Base-by-base conservation (phyloP, 495 filamentous ascomycete species). In the Entonaema liquescens region DNA sequence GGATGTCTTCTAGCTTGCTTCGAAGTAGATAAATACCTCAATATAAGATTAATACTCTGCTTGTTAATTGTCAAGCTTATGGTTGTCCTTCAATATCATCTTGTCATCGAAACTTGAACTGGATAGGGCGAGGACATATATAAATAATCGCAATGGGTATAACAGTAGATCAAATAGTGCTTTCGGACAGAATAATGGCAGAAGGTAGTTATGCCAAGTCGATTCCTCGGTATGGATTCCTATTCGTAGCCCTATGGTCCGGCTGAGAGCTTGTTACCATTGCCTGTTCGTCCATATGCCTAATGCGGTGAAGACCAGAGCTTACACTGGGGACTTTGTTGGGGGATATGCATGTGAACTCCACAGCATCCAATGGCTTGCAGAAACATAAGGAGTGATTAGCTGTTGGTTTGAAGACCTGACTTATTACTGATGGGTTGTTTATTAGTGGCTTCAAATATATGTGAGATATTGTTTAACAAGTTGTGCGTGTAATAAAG, bases 241-340 rank as follows among this genome's bases (percentile, higher is more conserved):
- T 73, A 69, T 73, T 73, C 56, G 65, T 62, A 68, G 65, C 65
- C 70, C 50, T 73, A 72, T 11, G n/a, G 33, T 26, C 15, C 8
- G 26, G 70, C 59, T 67, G 70, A 65, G 60, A 25, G 31, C 49
- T 62, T 36, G 49, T 36, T 44, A 33, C 11, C 8, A 21, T 15
- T 65, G 50, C 28, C 49, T 50, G 50, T 60, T 31, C 23, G 31
- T 29, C 54, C 31, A 55, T 21, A 40, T 47, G 42, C 42, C 17
- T 47, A 21, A 47, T 47, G 8, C 19, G 19, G 42, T 47, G 42
- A 47, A 47, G 42, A 47, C 42, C 19, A 21, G 19, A 47, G 42
- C 42, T 15, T 36, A 47, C 36, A 42, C 17, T 59, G 59, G 68
- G 50, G 38, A 69, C 11, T 47, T 67, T 44, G 60, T 60, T 59